phyloP scores from a whole-genome alignment of 2,329 filamentous ascomycete species.

The Colletotrichum cereale region DNA sequence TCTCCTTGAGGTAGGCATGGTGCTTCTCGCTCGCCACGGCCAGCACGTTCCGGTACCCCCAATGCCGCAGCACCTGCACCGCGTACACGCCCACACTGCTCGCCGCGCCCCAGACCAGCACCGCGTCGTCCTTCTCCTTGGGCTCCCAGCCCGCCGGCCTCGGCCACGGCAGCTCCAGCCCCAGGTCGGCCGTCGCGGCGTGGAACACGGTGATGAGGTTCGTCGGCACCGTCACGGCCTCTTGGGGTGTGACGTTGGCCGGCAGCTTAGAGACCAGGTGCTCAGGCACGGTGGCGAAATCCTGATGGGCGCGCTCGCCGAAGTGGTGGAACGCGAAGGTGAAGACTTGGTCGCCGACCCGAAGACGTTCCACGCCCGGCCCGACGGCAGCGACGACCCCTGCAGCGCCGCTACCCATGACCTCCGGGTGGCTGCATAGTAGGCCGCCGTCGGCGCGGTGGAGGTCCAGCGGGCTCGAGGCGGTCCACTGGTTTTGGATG shows the following conservation, averaged over 20 bases:
- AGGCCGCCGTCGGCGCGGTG: constrained; percentile 73
- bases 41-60: constrained; percentile 64
- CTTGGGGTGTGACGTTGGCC: constrained; percentile 53
- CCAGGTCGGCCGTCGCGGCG: constrained; percentile 61
- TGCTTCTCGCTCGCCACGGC: constrained; percentile 61
- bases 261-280: constrained; percentile 63
- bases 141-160: constrained; percentile 56
- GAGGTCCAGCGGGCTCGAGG: constrained; percentile 71
- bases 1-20: constrained; percentile 54
- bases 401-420: constrained; percentile 64
- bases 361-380: constrained; percentile 48
- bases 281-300: constrained; percentile 64
- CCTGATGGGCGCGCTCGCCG: constrained; percentile 66
- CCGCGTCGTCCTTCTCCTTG: constrained; percentile 49
- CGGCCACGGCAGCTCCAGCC: constrained; percentile 69
- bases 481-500: constrained; percentile 70
- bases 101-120: constrained; percentile 66
- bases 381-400: constrained; percentile 67
- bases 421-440: constrained; percentile 61
- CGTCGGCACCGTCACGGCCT: constrained; percentile 66
- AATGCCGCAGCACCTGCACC: constrained; percentile 64
- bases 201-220: constrained; percentile 73
- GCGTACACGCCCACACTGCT: constrained; percentile 65
- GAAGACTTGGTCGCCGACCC: constrained; percentile 68
- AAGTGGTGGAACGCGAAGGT: constrained; percentile 64